A percentile compares a stretch with the other conserved stretches of the same genome.
These are phyloP conservation scores for Castanea sativa DNA, from an alignment of 306 rosid species.

Conservation along the genomic window DNA sequence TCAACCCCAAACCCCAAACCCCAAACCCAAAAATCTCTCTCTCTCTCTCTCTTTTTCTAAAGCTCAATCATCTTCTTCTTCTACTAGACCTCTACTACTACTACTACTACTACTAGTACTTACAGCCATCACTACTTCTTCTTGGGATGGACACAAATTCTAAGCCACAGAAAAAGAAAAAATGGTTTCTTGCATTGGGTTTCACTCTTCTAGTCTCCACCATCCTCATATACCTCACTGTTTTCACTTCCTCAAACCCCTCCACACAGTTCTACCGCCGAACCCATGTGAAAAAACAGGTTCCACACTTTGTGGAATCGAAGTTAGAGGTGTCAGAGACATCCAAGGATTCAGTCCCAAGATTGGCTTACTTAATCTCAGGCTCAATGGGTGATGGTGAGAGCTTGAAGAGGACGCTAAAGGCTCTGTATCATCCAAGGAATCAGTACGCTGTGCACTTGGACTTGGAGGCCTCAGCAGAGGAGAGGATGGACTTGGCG, in stretches of 20 bases:
- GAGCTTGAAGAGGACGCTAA: conserved; percentile 66
- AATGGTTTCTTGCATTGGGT: conserved; percentile 45
- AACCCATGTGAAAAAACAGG: conserved; percentile 14
- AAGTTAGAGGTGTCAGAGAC: conserved; percentile 35
- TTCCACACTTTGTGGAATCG: conserved; percentile 56
- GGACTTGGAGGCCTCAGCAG: conserved; percentile 62
- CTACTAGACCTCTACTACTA: too few relatives aligned
- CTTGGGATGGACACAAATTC: conserved; percentile 37
- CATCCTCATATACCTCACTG: conserved; percentile 31
- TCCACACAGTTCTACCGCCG: conserved; percentile 19
- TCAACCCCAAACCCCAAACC: neutral
- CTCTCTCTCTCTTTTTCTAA: neutral
- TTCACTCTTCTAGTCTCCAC: conserved; percentile 36
- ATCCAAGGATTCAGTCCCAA: conserved; percentile 41
- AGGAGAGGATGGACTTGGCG: conserved; percentile 57
- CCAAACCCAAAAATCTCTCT: neutral
- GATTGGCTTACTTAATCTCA: conserved; percentile 70
- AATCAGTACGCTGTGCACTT: conserved; percentile 67
- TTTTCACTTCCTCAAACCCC: conserved; percentile 31
- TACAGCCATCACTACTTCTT: neutral
- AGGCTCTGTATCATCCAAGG: conserved; percentile 69
- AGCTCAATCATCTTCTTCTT: neutral
- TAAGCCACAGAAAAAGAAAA: conserved; percentile 45
- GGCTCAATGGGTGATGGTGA: conserved; percentile 71
- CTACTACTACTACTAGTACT: too few relatives aligned